Base-by-base conservation (phyloP, 2,329 filamentous ascomycete species). In the Septoria linicola region DNA sequence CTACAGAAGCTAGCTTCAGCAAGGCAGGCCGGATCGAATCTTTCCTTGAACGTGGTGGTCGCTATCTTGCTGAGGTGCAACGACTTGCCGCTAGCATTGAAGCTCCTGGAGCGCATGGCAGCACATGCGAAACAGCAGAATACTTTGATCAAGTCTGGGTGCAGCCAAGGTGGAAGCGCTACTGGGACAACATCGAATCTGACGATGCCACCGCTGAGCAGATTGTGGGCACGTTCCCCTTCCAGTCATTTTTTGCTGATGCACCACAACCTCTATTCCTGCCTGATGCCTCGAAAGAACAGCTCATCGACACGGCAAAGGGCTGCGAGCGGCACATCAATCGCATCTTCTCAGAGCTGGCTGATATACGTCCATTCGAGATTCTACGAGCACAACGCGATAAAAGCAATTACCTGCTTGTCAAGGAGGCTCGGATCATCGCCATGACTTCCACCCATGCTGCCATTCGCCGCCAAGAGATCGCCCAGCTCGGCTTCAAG, bases 371-470 rank as follows among this genome's bases (percentile, higher is more conserved):
- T 61, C 95, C 93, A 0, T 99, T 99, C 65, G 93, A 99, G 72
- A 91, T 99, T 43, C 74, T 99, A 49, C 84, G 90, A 44, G 85
- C 87, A 49, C 88, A 91, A 58, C 84, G 88, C 30, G 93, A 99
- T 68, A 96, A 95, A 73, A 87, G 91, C 44, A 97, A 97, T 69
- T 99, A 99, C 66, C 82, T 99, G 4, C 80, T 99, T 27, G 87
- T 90, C 4, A 96, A 90, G 64, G 92, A 97, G 71, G 95, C 95
- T n/a, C 85, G 93, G 30, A 93, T 99, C 57, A 86, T 99, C 59
- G 95, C 93, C 51, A 99, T 99, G 95, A 99, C 93, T 14, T 95
- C 91, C 3, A 99, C 95, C 0, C 93, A 99, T 70, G 95, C 93
- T 3, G 93, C 93, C 1, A 99, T 99, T 80, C 84, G 90, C 55